Evolutionary conservation across 768 basidiomycete genomes (phyloP).

Genomic region (Russula dissimulans): DNA sequence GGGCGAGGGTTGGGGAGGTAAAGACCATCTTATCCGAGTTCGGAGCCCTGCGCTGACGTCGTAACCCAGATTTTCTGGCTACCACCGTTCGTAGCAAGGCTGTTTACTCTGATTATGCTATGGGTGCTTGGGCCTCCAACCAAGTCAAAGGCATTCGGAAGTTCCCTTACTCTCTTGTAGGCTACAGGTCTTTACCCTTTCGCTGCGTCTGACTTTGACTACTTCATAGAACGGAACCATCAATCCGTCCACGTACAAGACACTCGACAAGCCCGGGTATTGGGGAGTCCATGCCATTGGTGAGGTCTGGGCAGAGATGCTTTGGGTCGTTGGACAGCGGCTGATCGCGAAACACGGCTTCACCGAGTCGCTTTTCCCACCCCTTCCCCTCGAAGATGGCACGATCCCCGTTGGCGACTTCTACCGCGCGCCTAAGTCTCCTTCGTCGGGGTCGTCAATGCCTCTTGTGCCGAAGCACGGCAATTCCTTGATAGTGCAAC

Average conservation of each 20-base stretch:
- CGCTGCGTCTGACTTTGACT: neutral
- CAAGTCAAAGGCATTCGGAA: constrained; percentile 69
- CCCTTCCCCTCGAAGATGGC: constrained; percentile 53
- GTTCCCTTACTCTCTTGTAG: constrained; percentile 69
- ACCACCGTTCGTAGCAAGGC: constrained; percentile 75
- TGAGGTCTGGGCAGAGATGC: constrained; percentile 92
- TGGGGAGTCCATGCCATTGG: constrained; percentile 91
- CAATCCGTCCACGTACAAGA: constrained; percentile 93
- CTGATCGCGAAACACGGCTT: constrained; percentile 80
- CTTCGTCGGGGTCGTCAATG: constrained; percentile 34
- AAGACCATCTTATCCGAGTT: constrained; percentile 8
- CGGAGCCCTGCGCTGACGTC: neutral
- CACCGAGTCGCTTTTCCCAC: constrained; percentile 73
- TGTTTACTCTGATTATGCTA: constrained; percentile 68
- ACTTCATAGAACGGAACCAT: constrained; percentile 41
- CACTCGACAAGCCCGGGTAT: constrained; percentile 86
- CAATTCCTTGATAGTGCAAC: constrained; percentile 75
- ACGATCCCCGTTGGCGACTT: constrained; percentile 63
- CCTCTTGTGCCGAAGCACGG: constrained; percentile 83
- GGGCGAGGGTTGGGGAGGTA: constrained; percentile 95
- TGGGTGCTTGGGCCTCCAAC: constrained; percentile 97
- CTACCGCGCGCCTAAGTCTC: constrained; percentile 41
- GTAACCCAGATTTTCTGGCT: constrained; percentile 60
- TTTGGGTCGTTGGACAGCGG: constrained; percentile 68
- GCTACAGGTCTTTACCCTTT: neutral